These are phyloP conservation scores for Whalleya microplaca DNA, from an alignment of 2,329 filamentous ascomycete species.

Conservation along the genomic window DNA sequence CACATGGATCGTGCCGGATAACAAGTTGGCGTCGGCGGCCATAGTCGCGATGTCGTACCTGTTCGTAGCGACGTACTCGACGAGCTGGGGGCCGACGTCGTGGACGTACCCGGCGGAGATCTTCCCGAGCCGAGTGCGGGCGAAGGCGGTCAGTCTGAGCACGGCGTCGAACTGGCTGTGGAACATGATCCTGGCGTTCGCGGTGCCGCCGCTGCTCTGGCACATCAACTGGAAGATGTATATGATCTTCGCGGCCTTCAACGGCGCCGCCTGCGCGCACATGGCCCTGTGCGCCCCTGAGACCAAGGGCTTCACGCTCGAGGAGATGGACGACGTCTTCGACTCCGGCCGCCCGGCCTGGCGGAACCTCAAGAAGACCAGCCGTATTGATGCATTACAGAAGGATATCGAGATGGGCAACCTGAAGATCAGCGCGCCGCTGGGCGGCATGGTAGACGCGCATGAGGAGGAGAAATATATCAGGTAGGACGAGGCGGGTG, in stretches of 20 bases:
- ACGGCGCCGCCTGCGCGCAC: slow-evolving; percentile 68
- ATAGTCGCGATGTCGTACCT: slow-evolving; percentile 74
- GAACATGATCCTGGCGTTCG: slow-evolving; percentile 61
- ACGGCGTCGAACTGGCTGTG: slow-evolving; percentile 66
- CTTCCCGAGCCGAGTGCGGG: slow-evolving; percentile 64
- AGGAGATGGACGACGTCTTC: slow-evolving; percentile 78
- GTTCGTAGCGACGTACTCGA: slow-evolving; percentile 70
- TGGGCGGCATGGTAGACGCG: too few relatives aligned
- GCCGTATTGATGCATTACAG: slow-evolving; percentile 50
- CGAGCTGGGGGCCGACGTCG: slow-evolving; percentile 40
- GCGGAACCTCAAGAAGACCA: slow-evolving; percentile 50
- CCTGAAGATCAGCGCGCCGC: background rate
- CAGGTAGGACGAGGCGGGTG: too few relatives aligned
- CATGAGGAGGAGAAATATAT: too few relatives aligned
- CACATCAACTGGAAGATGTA: slow-evolving; percentile 69
- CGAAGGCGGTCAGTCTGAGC: slow-evolving; percentile 64
- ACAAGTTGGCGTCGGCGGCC: slow-evolving; percentile 59
- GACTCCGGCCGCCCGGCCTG: slow-evolving; percentile 61
- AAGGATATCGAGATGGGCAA: slow-evolving; percentile 47
- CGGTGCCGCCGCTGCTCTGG: slow-evolving; percentile 52
- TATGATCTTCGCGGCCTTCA: slow-evolving; percentile 77
- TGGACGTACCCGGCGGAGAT: slow-evolving; percentile 65
- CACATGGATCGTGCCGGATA: slow-evolving; percentile 60
- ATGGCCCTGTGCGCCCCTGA: slow-evolving; percentile 67
- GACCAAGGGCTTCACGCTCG: slow-evolving; percentile 73